Conservation (phyloP, 1,139 yeast genomes). For the Yamadazyma triangularis region DNA sequence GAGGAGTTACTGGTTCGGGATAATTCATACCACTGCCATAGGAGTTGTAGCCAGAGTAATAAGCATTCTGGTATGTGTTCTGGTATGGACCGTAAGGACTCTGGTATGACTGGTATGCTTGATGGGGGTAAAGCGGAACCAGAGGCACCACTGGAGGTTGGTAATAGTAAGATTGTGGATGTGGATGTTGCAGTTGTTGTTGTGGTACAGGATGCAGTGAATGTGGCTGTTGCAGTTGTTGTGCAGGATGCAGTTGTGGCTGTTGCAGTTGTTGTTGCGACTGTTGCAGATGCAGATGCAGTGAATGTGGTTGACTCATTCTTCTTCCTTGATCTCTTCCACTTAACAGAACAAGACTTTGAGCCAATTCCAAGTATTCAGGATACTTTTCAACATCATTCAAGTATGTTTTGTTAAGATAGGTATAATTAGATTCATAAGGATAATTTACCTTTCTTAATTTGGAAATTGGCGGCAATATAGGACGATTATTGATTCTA, state of each 20-base stretch:
- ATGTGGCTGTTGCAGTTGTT: constrained; percentile 14
- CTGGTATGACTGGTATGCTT: too few relatives aligned
- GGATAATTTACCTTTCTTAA: constrained; percentile 46
- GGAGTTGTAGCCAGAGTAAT: constrained; percentile 15
- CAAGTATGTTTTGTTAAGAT: constrained; percentile 42
- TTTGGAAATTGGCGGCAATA: constrained; percentile 22
- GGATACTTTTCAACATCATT: constrained; percentile 44
- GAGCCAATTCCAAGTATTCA: constrained; percentile 47
- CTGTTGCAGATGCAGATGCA: constrained; percentile 2
- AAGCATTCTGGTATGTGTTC: constrained; percentile 11
- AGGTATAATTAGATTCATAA: constrained; percentile 52
- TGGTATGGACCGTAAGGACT: too few relatives aligned
- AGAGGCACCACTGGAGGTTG: too few relatives aligned
- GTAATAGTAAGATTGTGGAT: too few relatives aligned
- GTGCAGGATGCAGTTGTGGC: constrained; percentile 2
- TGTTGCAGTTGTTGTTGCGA: constrained; percentile 4
- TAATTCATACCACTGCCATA: too few relatives aligned
- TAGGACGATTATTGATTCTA: constrained; percentile 26
- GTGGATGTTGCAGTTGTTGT: constrained; percentile 23
- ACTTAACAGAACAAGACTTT: constrained; percentile 38
- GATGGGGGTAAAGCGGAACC: too few relatives aligned
- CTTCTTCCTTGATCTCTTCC: constrained; percentile 1
- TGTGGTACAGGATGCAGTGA: constrained; percentile 16
- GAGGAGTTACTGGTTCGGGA: constrained; percentile 25
- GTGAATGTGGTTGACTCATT: constrained; percentile 3